A percentile compares a stretch with the other conserved stretches of the same genome.
These are phyloP conservation scores for Aeschynomene evenia DNA, from an alignment of 306 rosid species.

Conservation along the genomic window DNA sequence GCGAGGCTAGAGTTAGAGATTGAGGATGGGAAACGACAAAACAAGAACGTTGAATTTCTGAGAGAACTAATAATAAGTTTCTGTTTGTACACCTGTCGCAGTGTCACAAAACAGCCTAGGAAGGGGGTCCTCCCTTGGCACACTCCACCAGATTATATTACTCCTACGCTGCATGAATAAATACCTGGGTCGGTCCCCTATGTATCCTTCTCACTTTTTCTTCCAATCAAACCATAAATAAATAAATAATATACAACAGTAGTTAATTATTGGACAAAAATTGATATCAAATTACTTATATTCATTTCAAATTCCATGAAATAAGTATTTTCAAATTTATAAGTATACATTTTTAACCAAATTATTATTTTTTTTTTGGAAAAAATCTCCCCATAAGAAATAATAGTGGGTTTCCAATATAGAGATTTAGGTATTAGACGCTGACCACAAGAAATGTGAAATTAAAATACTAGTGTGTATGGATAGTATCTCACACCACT, in stretches of 20 bases:
- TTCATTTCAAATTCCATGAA: no score
- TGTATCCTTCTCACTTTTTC: neutral
- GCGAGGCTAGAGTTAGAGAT: neutral
- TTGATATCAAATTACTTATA: no score
- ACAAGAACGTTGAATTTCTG: conserved; percentile 30
- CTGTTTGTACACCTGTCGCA: conserved; percentile 29
- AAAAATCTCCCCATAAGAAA: no score
- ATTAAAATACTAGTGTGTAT: neutral
- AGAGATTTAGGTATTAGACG: neutral
- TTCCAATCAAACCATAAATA: neutral
- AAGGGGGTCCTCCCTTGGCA: conserved; percentile 28
- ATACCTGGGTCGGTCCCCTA: conserved; percentile 28
- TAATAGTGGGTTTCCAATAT: neutral
- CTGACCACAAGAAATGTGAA: neutral
- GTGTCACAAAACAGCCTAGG: conserved; percentile 36
- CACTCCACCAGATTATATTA: conserved; percentile 14
- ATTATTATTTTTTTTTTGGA: no score
- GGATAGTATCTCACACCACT: neutral
- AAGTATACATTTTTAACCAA: no score
- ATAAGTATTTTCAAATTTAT: no score
- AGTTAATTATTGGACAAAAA: no score
- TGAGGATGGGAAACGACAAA: conserved; percentile 8
- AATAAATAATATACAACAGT: neutral
- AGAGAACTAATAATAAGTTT: conserved; percentile 42
- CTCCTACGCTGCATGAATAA: conserved; percentile 45